Base-by-base conservation (phyloP, 148 eudicot species). In the Cornus florida region DNA sequence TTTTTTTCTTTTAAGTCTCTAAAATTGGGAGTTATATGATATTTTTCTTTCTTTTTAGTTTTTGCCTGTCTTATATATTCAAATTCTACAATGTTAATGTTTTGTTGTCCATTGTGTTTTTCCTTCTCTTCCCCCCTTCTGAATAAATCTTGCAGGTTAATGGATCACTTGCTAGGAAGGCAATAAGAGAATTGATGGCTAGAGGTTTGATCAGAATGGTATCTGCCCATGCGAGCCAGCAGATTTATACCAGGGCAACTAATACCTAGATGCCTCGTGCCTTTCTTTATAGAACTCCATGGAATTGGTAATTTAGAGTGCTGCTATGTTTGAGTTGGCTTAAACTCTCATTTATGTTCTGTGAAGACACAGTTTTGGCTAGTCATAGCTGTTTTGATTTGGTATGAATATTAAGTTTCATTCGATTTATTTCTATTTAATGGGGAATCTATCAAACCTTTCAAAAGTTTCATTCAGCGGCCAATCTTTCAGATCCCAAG, bases 161-260 rank as follows among this genome's bases (percentile, higher is more conserved):
- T 71, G 97, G 97, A 66, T 93, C 94, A 35, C 86, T 93, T 14
- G 92, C 97, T 10, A 88, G 94, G 87, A 91, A 87, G 84, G 94
- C 92, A 6, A 93, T 93, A 39, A 87, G 85, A 69, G 94, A 91
- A 20, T 82, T 93, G 31, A 84, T 88, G 90, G 77, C 83, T 6
- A 87, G 91, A 73, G 97, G 97, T 20, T 78, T 84, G 14, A 93
- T 91, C 81, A 87, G 92, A 85, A 88, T 93, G 97, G 93, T 91
- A 5, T 88, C 93, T 56, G 89, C 86, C 69, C 97, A 93, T 77
- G 59, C 94, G 10, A 93, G 94, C 89, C 91, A 91, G 78, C 94
- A 88, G 86, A 91, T 93, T 2, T 92, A 89, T 86, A 92, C 97
- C 56, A 83, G 97, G 81, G 91, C 97, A 14, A 90, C 94, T 38